Base-by-base conservation (phyloP, 1,284 basidiomycete species). In the Fistulinella cinereoalba region DNA sequence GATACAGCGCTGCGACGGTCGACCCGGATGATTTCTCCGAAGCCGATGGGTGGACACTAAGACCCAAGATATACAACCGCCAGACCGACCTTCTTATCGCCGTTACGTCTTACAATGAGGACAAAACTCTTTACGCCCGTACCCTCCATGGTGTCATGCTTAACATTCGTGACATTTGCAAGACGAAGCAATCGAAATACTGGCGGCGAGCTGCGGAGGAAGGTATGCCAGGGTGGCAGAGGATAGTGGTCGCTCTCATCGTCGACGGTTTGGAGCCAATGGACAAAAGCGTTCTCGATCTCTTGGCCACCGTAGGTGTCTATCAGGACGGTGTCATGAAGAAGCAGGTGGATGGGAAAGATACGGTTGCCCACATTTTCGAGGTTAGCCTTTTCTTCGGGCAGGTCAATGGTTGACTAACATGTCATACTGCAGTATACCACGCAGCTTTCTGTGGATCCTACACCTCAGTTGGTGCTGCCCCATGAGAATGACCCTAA, bases 141-240 rank as follows among this genome's bases (percentile, higher is more conserved):
- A 97, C 93, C 1, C 73, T 97, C 38, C 93, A 97, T 61, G 91
- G 92, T 53, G 88, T 98, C 62, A 97, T 98, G 94, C 71, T 95
- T 56, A 99, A 99, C 70, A 96, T 99, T 55, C 89, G 95, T 56
- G 95, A 98, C 61, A 98, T 98, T 55, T 97, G 93, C 81, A 95
- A 92, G 72, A 94, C 92, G 40, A 96, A 95, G 67, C 84, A 87
- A 60, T 95, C 92, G 52, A 96, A 96, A 67, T 98, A 92, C 73
- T 97, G 86, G 94, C 79, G 87, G 38, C 76, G 81, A 43, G 79
- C 77, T 47, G 82, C 89, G 1, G 93, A 97, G 69, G 91, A 93
- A 59, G 95, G 92, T 43, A 74, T 80, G 44, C 89, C 92, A 23
- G 88, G 78, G 15, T 98, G 96, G 96, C 92, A 97, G 67, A 85